These are phyloP conservation scores for Helotiales sp. DNA, from an alignment of 2,329 filamentous ascomycete genomes.

Conservation along the genomic window DNA sequence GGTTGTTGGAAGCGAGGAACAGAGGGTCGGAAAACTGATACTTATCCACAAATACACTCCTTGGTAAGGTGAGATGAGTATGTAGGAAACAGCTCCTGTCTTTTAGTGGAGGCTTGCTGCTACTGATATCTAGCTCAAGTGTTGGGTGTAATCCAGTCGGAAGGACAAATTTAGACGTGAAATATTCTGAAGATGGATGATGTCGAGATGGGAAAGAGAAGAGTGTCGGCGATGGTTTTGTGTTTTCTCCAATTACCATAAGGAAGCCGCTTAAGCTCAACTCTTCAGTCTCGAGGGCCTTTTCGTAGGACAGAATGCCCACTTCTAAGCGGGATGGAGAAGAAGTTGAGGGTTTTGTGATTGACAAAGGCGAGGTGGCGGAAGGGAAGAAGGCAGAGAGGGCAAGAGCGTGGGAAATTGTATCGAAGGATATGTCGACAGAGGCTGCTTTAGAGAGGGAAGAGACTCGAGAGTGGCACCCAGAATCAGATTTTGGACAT, in stretches of 20 bases:
- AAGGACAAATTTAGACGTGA: conserved; percentile 61
- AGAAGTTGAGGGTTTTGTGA: conserved; percentile 33
- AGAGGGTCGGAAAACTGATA: conserved; percentile 79
- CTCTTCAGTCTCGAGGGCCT: conserved; percentile 67
- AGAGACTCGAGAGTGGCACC: conserved; percentile 51
- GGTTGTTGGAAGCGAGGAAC: conserved; percentile 79
- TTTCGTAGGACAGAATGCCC: conserved; percentile 71
- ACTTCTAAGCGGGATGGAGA: conserved; percentile 68
- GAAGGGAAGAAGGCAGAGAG: conserved; percentile 65
- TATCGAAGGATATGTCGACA: conserved; percentile 77
- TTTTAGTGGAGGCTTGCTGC: conserved; percentile 49
- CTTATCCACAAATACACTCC: conserved; percentile 78
- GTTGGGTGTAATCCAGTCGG: conserved; percentile 85
- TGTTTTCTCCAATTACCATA: conserved; percentile 74
- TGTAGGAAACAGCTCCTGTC: conserved; percentile 70
- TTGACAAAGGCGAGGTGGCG: conserved; percentile 21
- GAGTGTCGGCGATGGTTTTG: conserved; percentile 69
- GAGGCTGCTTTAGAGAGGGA: conserved; percentile 55
- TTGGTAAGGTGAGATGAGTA: conserved; percentile 80
- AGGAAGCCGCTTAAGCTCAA: conserved; percentile 77
- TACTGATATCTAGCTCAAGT: conserved; percentile 65
- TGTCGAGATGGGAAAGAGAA: conserved; percentile 87
- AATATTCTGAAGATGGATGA: conserved; percentile 55
- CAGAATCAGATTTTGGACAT: conserved; percentile 46
- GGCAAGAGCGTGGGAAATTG: conserved; percentile 63